These are phyloP conservation scores for Pythium phragmitis DNA, from an alignment of 352 stramenopile species.

Conservation along the genomic window DNA sequence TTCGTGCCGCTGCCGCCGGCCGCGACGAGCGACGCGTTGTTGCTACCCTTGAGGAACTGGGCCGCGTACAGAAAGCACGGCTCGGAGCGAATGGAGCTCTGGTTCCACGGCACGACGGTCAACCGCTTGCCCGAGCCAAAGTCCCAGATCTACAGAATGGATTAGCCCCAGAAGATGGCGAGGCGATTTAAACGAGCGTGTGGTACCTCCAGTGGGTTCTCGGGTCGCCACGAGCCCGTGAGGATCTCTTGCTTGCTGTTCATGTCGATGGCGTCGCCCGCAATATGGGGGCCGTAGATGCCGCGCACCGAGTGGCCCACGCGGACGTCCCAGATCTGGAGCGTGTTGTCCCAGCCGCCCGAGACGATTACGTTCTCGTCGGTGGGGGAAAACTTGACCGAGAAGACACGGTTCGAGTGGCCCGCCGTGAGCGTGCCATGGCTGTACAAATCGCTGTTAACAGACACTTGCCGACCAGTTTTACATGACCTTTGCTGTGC, in stretches of 20 bases:
- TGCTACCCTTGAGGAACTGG: constrained; percentile 75
- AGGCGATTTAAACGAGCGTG: not conserved
- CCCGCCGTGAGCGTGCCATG: constrained; percentile 66
- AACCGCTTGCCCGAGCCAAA: constrained; percentile 80
- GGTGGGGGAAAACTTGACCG: constrained; percentile 83
- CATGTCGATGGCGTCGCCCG: constrained; percentile 76
- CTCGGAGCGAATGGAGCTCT: constrained; percentile 71
- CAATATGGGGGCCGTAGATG: constrained; percentile 91
- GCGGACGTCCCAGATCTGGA: constrained; percentile 92
- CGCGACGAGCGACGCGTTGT: constrained; percentile 60
- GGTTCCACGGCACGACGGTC: constrained; percentile 82
- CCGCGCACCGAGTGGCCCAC: constrained; percentile 82
- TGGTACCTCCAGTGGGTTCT: constrained; percentile 77
- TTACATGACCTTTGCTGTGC: not conserved
- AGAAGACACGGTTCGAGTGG: constrained; percentile 92
- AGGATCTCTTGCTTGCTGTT: constrained; percentile 77
- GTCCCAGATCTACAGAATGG: constrained; percentile 69
- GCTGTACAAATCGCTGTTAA: constrained; percentile 12
- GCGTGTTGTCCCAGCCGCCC: constrained; percentile 92
- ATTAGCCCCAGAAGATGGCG: not conserved
- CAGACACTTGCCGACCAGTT: no score
- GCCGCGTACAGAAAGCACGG: constrained; percentile 89
- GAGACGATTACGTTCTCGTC: constrained; percentile 84
- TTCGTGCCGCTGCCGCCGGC: constrained; percentile 88
- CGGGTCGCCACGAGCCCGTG: constrained; percentile 89